These are phyloP conservation scores for Aspergillus novoparasiticus DNA, from an alignment of 2,329 filamentous ascomycete species.

Conservation along the genomic window DNA sequence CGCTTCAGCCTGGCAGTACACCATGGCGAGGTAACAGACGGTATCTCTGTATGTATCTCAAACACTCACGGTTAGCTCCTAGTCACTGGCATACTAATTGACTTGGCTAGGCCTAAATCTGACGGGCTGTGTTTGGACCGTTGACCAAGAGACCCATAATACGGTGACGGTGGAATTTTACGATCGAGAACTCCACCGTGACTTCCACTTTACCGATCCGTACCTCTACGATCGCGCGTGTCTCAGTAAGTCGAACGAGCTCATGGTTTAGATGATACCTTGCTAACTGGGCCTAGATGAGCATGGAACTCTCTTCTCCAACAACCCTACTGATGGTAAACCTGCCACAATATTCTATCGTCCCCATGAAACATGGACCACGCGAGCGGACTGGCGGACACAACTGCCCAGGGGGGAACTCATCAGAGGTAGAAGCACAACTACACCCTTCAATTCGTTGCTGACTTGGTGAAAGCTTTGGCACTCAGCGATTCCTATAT, in stretches of 20 bases:
- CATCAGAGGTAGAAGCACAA: constrained; percentile 56
- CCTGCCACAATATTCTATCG: constrained; percentile 91
- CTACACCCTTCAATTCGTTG: background rate
- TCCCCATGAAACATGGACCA: constrained; percentile 95
- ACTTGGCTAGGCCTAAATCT: constrained; percentile 67
- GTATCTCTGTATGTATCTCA: constrained; percentile 68
- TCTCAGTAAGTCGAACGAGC: constrained; percentile 57
- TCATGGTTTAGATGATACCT: background rate
- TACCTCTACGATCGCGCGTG: constrained; percentile 97
- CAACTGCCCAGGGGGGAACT: constrained; percentile 84
- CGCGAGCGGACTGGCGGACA: constrained; percentile 86
- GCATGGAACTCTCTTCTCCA: constrained; percentile 82
- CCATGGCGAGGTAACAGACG: constrained; percentile 94
- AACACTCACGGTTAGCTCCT: background rate
- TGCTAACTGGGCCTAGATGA: constrained; percentile 56
- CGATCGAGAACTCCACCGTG: constrained; percentile 85
- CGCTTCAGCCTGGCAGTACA: constrained; percentile 92
- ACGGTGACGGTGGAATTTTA: constrained; percentile 98
- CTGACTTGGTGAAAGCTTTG: constrained; percentile 59
- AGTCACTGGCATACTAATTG: constrained; percentile 14
- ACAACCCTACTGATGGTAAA: constrained; percentile 66
- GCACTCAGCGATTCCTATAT: constrained; percentile 90
- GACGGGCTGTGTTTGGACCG: constrained; percentile 93
- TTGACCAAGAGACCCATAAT: constrained; percentile 89
- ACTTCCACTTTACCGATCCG: constrained; percentile 97